Evolutionary conservation across 1,284 basidiomycete genomes (phyloP).

Genomic region (Cutaneotrichosporon mucoides): DNA sequence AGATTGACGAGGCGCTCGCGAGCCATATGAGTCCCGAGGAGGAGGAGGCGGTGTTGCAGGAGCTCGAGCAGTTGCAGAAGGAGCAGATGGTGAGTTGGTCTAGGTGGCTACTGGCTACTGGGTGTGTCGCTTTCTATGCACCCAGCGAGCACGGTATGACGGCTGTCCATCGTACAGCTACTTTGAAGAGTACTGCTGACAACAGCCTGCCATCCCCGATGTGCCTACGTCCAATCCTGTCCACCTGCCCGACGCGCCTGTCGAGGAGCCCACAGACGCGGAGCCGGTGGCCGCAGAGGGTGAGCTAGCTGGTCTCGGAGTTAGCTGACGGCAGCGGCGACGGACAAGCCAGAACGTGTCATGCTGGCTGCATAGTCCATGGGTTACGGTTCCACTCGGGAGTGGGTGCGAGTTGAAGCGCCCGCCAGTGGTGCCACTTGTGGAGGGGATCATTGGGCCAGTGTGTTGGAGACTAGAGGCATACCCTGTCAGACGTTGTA

Average conservation of each 20-base stretch:
- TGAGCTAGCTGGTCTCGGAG: not conserved
- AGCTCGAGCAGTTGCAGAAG: slow-evolving; percentile 65
- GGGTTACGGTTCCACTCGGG: too few species aligned
- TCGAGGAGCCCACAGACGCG: slow-evolving; percentile 47
- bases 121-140: too few species aligned
- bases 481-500: not conserved
- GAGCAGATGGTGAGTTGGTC: slow-evolving; percentile 52
- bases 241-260: slow-evolving; percentile 55
- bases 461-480: too few species aligned
- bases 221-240: slow-evolving; percentile 36
- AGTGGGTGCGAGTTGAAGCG: too few species aligned
- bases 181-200: slow-evolving; percentile 1
- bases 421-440: too few species aligned
- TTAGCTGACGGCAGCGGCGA: slow-evolving; percentile 9
- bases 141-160: too few species aligned
- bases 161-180: too few species aligned
- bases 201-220: slow-evolving; percentile 33
- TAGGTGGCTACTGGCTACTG: too few species aligned
- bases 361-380: slow-evolving; percentile 53
- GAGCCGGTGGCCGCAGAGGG: slow-evolving; percentile 15
- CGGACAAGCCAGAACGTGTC: slow-evolving; percentile 45
- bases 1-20: slow-evolving; percentile 83
- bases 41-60: slow-evolving; percentile 85
- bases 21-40: slow-evolving; percentile 80
- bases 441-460: too few species aligned